These are phyloP conservation scores for Cyberlindnera bimundalis DNA, from an alignment of 805 yeast genomes.

Conservation along the genomic window DNA sequence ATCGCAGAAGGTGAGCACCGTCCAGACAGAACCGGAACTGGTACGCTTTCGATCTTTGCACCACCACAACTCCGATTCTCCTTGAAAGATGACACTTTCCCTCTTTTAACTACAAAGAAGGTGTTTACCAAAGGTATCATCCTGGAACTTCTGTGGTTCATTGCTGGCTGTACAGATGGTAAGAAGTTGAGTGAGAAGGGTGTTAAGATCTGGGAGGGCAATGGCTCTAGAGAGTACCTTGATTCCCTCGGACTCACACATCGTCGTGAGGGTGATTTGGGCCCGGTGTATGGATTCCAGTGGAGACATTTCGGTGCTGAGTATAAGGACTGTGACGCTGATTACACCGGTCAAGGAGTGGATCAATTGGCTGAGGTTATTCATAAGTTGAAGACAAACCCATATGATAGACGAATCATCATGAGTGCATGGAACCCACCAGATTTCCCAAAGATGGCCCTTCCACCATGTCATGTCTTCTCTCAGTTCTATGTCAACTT, in stretches of 20 bases:
- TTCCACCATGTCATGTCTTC: constrained; percentile 98
- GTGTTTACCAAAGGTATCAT: constrained; percentile 88
- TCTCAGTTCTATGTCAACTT: constrained; percentile 92
- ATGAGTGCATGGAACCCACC: constrained; percentile 99
- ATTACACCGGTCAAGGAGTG: constrained; percentile 82
- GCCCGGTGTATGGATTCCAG: constrained; percentile 98
- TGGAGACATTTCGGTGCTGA: constrained; percentile 99
- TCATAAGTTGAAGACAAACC: constrained; percentile 75
- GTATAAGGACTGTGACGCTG: constrained; percentile 80
- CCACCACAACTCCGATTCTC: constrained; percentile 93
- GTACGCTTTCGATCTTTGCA: constrained; percentile 85
- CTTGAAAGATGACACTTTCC: constrained; percentile 69
- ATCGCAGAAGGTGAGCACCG: constrained; percentile 84
- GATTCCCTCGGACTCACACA: constrained; percentile 77
- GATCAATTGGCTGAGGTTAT: constrained; percentile 87
- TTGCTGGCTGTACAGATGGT: constrained; percentile 87
- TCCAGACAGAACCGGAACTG: constrained; percentile 97
- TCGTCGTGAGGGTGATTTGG: constrained; percentile 90
- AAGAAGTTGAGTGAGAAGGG: constrained; percentile 73
- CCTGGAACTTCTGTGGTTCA: constrained; percentile 90
- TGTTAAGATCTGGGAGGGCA: constrained; percentile 99
- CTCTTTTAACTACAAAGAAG: constrained; percentile 87
- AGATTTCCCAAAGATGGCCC: constrained; percentile 89
- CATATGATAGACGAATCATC: constrained; percentile 91
- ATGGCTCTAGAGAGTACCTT: constrained; percentile 88